Conservation (phyloP, 306 rosid species). For the Astragalus glycyphyllos region DNA sequence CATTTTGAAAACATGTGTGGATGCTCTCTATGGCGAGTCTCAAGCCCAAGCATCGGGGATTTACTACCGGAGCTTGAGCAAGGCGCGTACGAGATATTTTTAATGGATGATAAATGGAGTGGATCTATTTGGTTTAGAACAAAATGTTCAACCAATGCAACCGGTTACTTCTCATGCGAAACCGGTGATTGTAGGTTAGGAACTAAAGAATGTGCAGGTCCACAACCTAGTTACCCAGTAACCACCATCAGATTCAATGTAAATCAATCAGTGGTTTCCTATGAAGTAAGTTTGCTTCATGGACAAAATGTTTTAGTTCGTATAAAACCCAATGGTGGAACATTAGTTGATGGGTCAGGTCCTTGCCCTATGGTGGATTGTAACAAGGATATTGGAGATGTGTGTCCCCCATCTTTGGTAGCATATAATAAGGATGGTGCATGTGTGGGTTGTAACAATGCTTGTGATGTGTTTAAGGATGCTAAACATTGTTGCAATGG, state of each 20-base stretch:
- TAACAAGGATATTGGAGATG: background rate
- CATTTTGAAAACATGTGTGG: slow-evolving; percentile 52
- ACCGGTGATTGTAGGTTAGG: slow-evolving; percentile 61
- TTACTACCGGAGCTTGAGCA: background rate
- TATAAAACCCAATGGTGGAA: slow-evolving; percentile 46
- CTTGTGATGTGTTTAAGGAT: slow-evolving; percentile 47
- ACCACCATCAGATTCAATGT: slow-evolving; percentile 44
- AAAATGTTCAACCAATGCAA: slow-evolving; percentile 43
- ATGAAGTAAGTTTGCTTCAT: slow-evolving; percentile 49
- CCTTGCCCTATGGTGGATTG: slow-evolving; percentile 48
- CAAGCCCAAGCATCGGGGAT: slow-evolving; percentile 44
- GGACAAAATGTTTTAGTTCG: slow-evolving; percentile 44
- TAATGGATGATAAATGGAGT: slow-evolving; percentile 47
- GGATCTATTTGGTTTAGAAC: slow-evolving; percentile 69
- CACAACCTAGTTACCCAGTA: slow-evolving; percentile 40
- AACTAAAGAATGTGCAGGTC: background rate
- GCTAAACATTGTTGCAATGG: slow-evolving; percentile 47
- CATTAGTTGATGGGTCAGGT: slow-evolving; percentile 36
- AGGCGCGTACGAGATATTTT: background rate
- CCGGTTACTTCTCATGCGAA: slow-evolving; percentile 48
- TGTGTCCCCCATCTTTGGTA: slow-evolving; percentile 37
- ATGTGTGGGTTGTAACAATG: slow-evolving; percentile 48
- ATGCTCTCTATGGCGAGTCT: slow-evolving; percentile 56
- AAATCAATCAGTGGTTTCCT: slow-evolving; percentile 40
- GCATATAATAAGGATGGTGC: background rate